Evolutionary conservation across 805 yeast genomes (phyloP), one percentile per base, ranked within the genome.

Genomic region (Candida ipomoeae): DNA sequence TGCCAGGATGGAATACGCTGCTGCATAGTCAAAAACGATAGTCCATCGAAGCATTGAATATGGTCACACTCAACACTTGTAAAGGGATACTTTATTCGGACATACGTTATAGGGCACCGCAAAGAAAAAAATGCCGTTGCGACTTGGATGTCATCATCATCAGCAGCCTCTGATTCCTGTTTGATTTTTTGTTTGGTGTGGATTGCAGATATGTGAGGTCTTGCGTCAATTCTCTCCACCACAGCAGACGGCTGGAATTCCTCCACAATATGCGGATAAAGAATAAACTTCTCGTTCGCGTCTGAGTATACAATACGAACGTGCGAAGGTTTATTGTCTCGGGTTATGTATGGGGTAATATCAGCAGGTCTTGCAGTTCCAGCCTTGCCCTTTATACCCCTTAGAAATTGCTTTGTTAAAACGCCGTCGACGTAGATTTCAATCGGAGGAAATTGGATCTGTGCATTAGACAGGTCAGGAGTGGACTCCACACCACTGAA

Each of bases 281-380:
- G 60, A 38, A 81, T 63, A 59, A 65, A 83, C 48, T 78, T 76
- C 11, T 69, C 68, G 18, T 73, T 71, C 1, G 87, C 77, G 59
- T 78, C 82, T 0, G 84, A 84, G 61, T 84, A 87, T 2, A 77
- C 73, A 26, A 84, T 62, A 50, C 78, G 79, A 34, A 85, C 61
- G 7, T 62, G 60, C 60, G 55, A 8, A 67, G 68, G 15, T 64
- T 54, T 61, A 55, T 21, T 63, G 53, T n/a, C 79, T 44, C 42
- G 37, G 6, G 47, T 49, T 6, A 67, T 17, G 39, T 71, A 69
- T 2, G 73, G 73, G 0, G 96, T 86, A 39, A 92, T 57, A 63
- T 91, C 87, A 0, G 89, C 90, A 0, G 97, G 97, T 53, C 81
- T 78, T 1, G 90, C 85, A 0, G 96, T 84, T 0, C 96, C 96